Conservation (phyloP, 78 protist genomes). For the Dictyostelium brefeldianum region DNA sequence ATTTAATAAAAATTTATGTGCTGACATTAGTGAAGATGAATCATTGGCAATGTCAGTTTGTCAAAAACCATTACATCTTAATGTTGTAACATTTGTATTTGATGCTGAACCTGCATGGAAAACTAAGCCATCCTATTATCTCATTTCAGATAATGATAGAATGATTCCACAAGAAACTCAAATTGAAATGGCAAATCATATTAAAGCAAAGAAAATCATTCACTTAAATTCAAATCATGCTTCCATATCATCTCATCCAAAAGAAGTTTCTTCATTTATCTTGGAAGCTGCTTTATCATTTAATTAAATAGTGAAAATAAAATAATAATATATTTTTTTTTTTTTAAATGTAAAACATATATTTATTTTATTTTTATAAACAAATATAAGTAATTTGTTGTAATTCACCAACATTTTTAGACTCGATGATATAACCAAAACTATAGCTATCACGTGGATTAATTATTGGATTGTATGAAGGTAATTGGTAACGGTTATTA, state of each 20-base stretch:
- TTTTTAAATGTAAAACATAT: too few relatives aligned
- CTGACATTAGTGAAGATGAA: slow-evolving; percentile 9
- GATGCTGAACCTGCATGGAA: slow-evolving; percentile 44
- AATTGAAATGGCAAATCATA: slow-evolving; percentile 19
- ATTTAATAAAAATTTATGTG: slow-evolving; percentile 15
- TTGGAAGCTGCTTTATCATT: slow-evolving; percentile 34
- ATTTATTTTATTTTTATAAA: background rate
- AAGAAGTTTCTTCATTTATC: slow-evolving; percentile 21
- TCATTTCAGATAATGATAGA: slow-evolving; percentile 13
- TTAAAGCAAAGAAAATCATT: slow-evolving; percentile 35
- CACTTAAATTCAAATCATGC: slow-evolving; percentile 40
- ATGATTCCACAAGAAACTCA: slow-evolving; percentile 31
- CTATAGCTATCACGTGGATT: background rate
- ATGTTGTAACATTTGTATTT: background rate
- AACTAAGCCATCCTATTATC: slow-evolving; percentile 53
- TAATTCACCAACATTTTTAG: background rate
- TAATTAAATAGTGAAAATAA: background rate
- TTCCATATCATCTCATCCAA: slow-evolving; percentile 35
- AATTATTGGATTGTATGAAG: background rate
- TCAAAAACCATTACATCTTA: slow-evolving; percentile 42
- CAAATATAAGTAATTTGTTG: background rate
- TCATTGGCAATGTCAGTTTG: slow-evolving; percentile 10
- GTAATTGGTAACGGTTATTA: background rate
- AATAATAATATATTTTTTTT: background rate
- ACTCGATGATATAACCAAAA: slow-evolving; percentile 8